Evolutionary conservation across 2,329 filamentous ascomycete genomes (phyloP), one percentile per base, ranked within the genome.

Genomic region (Hymenoscyphus salicellus): DNA sequence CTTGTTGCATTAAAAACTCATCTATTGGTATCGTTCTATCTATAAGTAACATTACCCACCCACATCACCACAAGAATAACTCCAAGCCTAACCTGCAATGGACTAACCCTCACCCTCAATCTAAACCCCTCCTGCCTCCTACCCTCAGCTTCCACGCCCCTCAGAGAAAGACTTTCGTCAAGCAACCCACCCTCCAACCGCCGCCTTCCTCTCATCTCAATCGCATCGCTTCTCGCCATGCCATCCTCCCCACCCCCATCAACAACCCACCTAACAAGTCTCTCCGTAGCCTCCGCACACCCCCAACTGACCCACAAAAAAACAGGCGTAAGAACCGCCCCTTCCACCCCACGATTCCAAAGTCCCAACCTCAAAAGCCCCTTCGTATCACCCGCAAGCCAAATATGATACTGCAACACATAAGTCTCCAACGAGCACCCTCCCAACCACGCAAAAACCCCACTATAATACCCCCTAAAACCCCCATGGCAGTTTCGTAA

Each of bases 371-470:
- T 71, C 7, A 89, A 78, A 3, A 84, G 69, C 0, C 82, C 84
- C 36, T 79, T 82, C 1, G 83, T 82, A 69, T 89, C 84, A 2
- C 81, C 84, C 1, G 84, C 84, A 8, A 89, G 80, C 81, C 84
- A 86, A 61, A 87, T 78, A 72, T 89, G 87, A 71, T 83, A 83
- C 68, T 88, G 84, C 43, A 89, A 76, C 5, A 86, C 78, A 67
- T 84, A 87, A 0, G 84, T 82, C 74, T 89, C 86, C 1, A 87
- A 79, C 0, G 84, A 84, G 64, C 81, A 82, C 5, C 78, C 77
- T 1, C 87, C 86, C 2, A 89, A 74, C 77, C 80, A 84, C 0
- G 83, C 81, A 32, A 85, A 85, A 1, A 80, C 67, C 1, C 68
- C 70, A 16, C 82, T 80, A 69, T 83, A 77, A 52, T 77, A 75